Evolutionary conservation across 2,329 filamentous ascomycete genomes (phyloP), one percentile per base, ranked within the genome.

Genomic region (Xylariaceae sp.): DNA sequence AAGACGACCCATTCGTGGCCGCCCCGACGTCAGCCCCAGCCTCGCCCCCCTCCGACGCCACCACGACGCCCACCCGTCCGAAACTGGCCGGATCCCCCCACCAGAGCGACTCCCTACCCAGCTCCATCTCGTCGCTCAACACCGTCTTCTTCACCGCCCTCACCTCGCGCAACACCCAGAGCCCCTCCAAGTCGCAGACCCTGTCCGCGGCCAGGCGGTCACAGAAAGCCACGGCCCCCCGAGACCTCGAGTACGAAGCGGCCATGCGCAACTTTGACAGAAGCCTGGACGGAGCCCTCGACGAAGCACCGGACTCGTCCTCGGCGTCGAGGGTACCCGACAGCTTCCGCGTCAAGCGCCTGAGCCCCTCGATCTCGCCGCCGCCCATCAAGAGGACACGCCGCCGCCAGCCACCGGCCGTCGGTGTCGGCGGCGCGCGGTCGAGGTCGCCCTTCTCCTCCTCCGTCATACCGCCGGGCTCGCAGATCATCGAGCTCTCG

Each of bases 241-340:
- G 36, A 5, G 56, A 67, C 33, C 21, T 44, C 3, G 64, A 63
- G 10, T 68, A 68, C 32, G 58, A 68, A 23, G 63, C 63, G 33
- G 60, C 55, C 9, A 68, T 68, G 59, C 57, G 56, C 18, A 61
- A 51, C 18, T 43, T 67, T 1, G 66, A 68, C 16, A 46, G 50
- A 5, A 38, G 37, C 5, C 37, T 48, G 2, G 45, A 68, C 16
- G 46, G 50, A 5, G 38, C 38, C 5, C 37, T 48, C 2, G 45
- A 45, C n/a, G 35, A 39, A 3, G 53, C 55, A 2, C 53, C 45
- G 2, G 52, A 44, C 3, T 31, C 19, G 15, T 29, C 13, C 5
- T 25, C n/a, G n/a, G n/a, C n/a, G n/a, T 54, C 12, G 44, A 52
- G 15, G 12, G 19, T 30, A 5, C 19, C 25, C n/a, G 51, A 24